Percentiles rank a stretch among this genome's conserved stretches.
Conservation (phyloP, 495 filamentous ascomycete species). For the Penicillium tannophilum region DNA sequence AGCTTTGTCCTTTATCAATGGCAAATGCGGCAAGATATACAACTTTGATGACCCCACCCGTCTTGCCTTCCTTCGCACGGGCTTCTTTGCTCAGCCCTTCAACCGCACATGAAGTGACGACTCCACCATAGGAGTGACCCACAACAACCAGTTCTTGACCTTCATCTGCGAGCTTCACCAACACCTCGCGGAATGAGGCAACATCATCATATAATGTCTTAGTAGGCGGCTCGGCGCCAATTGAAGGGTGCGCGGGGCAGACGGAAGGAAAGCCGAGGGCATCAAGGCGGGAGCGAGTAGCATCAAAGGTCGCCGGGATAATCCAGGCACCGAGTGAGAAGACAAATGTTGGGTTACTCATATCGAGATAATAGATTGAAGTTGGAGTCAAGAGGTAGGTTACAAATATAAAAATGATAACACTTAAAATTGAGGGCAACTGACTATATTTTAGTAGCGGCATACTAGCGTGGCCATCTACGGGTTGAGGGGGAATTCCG, state of each 20-base stretch:
- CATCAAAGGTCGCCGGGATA: constrained; percentile 35
- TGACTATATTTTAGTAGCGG: background rate
- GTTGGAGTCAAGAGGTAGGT: background rate
- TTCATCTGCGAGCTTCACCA: constrained; percentile 32
- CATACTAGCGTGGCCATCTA: background rate
- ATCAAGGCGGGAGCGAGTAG: constrained; percentile 35
- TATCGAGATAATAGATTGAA: background rate
- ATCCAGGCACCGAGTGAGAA: constrained; percentile 54
- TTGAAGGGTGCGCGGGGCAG: constrained; percentile 45
- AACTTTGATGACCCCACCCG: constrained; percentile 42
- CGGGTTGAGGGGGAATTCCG: background rate
- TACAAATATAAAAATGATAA: background rate
- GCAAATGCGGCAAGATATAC: constrained; percentile 45
- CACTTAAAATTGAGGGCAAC: background rate
- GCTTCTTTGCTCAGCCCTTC: constrained; percentile 38
- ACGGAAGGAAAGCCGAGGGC: constrained; percentile 35
- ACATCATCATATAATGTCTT: constrained; percentile 42
- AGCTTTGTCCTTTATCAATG: constrained; percentile 29
- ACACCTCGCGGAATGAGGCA: constrained; percentile 25
- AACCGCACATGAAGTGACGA: constrained; percentile 45
- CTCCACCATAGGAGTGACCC: constrained; percentile 54
- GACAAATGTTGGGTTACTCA: constrained; percentile 43
- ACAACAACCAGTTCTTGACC: constrained; percentile 51
- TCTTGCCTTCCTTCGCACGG: constrained; percentile 31
- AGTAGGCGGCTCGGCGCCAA: constrained; percentile 40